These are phyloP conservation scores for Salvia splendens DNA, from an alignment of 257 asterid species.

Conservation along the genomic window DNA sequence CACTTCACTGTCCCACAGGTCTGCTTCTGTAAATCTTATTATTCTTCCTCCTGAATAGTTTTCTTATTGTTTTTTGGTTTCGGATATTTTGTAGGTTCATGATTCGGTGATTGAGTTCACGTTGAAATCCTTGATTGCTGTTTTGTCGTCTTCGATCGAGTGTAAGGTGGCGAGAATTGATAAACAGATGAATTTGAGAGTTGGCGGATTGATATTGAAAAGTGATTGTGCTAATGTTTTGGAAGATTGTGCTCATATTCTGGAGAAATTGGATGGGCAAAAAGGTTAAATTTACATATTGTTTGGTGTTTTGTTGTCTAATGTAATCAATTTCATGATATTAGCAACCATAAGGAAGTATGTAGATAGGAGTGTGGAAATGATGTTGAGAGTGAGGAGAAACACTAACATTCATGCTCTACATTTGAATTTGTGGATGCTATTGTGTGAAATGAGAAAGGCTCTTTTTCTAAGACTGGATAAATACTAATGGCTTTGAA, in stretches of 20 bases:
- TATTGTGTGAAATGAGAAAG: background rate
- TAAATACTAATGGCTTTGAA: background rate
- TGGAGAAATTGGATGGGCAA: constrained; percentile 44
- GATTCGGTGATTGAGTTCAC: constrained; percentile 51
- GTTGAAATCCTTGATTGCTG: constrained; percentile 54
- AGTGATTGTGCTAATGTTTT: constrained; percentile 45
- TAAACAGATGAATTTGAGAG: constrained; percentile 44
- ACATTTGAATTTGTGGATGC: background rate
- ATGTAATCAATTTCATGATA: background rate
- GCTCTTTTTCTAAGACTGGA: background rate
- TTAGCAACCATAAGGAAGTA: background rate
- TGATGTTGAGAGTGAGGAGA: background rate
- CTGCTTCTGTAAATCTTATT: constrained; percentile 8
- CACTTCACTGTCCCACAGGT: constrained; percentile 80
- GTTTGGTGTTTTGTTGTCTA: background rate
- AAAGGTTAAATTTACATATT: constrained; percentile 40
- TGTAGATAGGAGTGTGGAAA: background rate
- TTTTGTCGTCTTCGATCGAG: constrained; percentile 57
- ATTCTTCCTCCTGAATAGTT: background rate
- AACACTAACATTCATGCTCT: background rate
- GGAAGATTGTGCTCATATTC: constrained; percentile 48
- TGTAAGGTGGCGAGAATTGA: constrained; percentile 47
- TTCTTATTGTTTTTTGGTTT: constrained; percentile 4
- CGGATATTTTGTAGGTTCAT: constrained; percentile 48
- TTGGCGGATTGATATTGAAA: constrained; percentile 53